Base-by-base conservation (phyloP, 176 grass and related monocot genomes). In the Oryza coarctata region DNA sequence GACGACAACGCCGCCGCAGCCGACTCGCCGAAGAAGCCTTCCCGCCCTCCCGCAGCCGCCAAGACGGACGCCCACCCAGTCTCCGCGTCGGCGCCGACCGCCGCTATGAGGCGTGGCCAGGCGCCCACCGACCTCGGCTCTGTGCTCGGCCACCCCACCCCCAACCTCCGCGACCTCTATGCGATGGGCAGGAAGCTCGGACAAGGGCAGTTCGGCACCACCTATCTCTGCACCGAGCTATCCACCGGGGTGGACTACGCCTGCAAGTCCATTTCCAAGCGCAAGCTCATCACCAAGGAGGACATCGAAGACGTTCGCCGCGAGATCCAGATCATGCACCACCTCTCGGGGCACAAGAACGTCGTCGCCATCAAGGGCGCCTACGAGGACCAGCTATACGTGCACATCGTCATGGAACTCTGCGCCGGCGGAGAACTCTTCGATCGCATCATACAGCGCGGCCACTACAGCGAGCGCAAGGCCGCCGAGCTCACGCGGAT, bases 251-350 rank as follows among this genome's bases (percentile, higher is more conserved):
- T 73, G 1, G 76, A 94, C 36, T 99, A 99, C 85, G 97, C 97
- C 27, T 99, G 97, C 87, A 99, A 99, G 75, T 92, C 93, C 45
- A 99, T 99, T 70, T 80, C 97, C 49, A 99, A 99, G 89, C 89
- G 97, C 72, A 99, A 99, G 89, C 93, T 99, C 83, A 95, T 99
- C 84, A 83, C 93, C 26, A 85, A 11, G 74, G 97, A 99, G 87
- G 97, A 99, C 68, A 20, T 99, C 29, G 93, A 99, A 29, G 97
- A 99, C 80, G 97, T 99, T 68, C 89, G 97, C n/a, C 89, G 97
- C 63, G 97, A 99, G 97, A 99, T 99, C 91, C 97, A 99, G 89
- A 99, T 99, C 87, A 93, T 99, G 91, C 97, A 99, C 80, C 97
- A 99, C 87, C 91, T 99, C 43, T 85, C 97, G 0, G 97, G 93